Evolutionary conservation across 129 eudicot genomes (phyloP).

Genomic region (Centella asiatica): DNA sequence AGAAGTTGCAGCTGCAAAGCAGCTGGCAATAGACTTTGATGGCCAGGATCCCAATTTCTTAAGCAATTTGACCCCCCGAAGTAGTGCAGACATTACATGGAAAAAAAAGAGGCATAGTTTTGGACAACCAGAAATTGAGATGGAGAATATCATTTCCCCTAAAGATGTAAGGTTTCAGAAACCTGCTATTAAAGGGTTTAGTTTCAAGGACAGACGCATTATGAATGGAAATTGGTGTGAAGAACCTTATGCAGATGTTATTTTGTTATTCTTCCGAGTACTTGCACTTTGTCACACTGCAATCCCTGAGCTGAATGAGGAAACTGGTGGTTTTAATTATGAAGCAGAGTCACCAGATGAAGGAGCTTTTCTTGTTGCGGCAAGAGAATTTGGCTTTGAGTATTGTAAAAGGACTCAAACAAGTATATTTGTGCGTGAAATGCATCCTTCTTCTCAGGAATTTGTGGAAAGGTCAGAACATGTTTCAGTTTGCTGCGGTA

Average conservation of each 20-base stretch:
- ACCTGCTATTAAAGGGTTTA: conserved; percentile 57
- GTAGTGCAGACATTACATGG: conserved; percentile 22
- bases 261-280: conserved; percentile 66
- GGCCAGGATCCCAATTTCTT: conserved; percentile 30
- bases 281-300: conserved; percentile 96
- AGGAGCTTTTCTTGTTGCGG: conserved; percentile 96
- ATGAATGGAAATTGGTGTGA: conserved; percentile 77
- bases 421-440: conserved; percentile 73
- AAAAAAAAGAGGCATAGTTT: conserved; percentile 4
- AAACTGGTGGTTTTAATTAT: conserved; percentile 53
- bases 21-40: conserved; percentile 86
- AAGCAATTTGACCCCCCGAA: conserved; percentile 11
- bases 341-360: conserved; percentile 99
- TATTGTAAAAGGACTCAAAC: conserved; percentile 82
- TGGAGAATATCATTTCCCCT: conserved; percentile 44
- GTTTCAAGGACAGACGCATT: conserved; percentile 77
- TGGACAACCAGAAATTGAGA: conserved; percentile 50
- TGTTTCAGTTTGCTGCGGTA: not conserved
- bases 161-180: conserved; percentile 32
- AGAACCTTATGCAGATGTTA: conserved; percentile 57
- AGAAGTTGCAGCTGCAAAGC: conserved; percentile 90
- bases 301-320: conserved; percentile 80
- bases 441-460: conserved; percentile 49
- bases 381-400: conserved; percentile 95
- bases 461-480: conserved; percentile 62